Evolutionary conservation across 1,284 basidiomycete genomes (phyloP).

Genomic region (Lignosus rhinocerotis): DNA sequence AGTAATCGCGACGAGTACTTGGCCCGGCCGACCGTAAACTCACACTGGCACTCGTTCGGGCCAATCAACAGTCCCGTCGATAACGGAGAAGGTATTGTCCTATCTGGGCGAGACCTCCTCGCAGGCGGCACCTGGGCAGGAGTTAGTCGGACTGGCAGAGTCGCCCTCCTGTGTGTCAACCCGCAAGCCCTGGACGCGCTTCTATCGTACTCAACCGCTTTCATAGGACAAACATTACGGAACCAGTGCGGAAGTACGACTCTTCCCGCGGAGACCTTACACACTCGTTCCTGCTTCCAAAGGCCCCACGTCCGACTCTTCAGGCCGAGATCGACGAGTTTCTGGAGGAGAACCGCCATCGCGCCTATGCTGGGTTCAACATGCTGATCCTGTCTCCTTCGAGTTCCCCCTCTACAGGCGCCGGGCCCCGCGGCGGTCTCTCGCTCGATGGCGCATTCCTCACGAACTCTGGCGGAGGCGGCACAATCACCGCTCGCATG

Average conservation of each 20-base stretch:
- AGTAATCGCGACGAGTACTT: conserved; percentile 78
- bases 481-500: conserved; percentile 51
- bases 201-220: conserved; percentile 10
- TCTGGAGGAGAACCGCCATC: conserved; percentile 40
- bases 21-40: conserved; percentile 61
- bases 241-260: conserved; percentile 46
- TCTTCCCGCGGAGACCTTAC: conserved; percentile 69
- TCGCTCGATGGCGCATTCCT: conserved; percentile 54
- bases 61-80: conserved; percentile 17
- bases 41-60: conserved; percentile 58
- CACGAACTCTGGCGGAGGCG: conserved; percentile 71
- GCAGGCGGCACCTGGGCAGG: conserved; percentile 84
- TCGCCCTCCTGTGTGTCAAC: conserved; percentile 66
- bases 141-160: conserved; percentile 57
- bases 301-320: conserved; percentile 41
- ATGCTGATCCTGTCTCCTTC: conserved; percentile 52
- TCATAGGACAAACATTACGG: conserved; percentile 78
- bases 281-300: conserved; percentile 63
- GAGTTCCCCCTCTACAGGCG: conserved; percentile 5
- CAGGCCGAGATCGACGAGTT: conserved; percentile 48
- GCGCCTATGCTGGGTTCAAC: conserved; percentile 75
- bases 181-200: conserved; percentile 1
- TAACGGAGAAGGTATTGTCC: conserved; percentile 40
- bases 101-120: conserved; percentile 71
- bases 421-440: conserved; percentile 32